Evolutionary conservation across 1,139 yeast genomes (phyloP), one percentile per base, ranked within the genome.

Genomic region (Entelexis sorbosivorans): DNA sequence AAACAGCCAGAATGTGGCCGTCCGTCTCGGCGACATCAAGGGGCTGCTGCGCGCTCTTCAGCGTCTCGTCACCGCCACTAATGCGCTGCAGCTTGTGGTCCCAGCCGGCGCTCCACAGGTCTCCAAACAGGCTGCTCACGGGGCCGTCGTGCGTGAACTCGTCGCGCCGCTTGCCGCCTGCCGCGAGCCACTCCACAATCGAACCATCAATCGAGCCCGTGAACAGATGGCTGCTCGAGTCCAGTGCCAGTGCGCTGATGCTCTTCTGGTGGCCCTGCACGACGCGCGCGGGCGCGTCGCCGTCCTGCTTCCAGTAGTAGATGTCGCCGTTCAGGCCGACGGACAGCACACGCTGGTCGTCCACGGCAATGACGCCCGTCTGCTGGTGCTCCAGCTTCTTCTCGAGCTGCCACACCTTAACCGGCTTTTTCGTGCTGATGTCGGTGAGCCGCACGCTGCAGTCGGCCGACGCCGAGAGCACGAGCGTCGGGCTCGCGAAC

Each of bases 201-300:
- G 76, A 69, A 19, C 97, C 96, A 64, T 89, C 96, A 51, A 85
- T 79, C 16, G 91, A 80, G n/a, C 96, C 96, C 5, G 93, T 76
- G 57, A 67, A 69, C 20, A 81, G 57, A 1, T 60, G 54, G 0
- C 62, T 60, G n/a, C 9, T 11, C 2, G 35, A 19, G 3, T 63
- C 61, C 5, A 71, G 62, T 1, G 76, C 65, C 38, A 80, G 63
- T 0, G 83, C 72, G 1, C 96, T 85, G 52, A 91, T 75, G 19
- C 88, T 75, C 60, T 79, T 79, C 65, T 88, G 96, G 62, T 91
- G 97, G 19, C 97, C 96, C 50, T 69, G 64, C 19, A 88, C 66
- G 0, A 73, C 68, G 52, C 68, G 67, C 1, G 70, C 68, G 0
- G 82, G 77, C 2, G 63, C 57, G 38, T 49, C 53, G 24, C 55